Evolutionary conservation across 148 eudicot genomes (phyloP), one percentile per base, ranked within the genome.

Genomic region (Arbutus unedo): DNA sequence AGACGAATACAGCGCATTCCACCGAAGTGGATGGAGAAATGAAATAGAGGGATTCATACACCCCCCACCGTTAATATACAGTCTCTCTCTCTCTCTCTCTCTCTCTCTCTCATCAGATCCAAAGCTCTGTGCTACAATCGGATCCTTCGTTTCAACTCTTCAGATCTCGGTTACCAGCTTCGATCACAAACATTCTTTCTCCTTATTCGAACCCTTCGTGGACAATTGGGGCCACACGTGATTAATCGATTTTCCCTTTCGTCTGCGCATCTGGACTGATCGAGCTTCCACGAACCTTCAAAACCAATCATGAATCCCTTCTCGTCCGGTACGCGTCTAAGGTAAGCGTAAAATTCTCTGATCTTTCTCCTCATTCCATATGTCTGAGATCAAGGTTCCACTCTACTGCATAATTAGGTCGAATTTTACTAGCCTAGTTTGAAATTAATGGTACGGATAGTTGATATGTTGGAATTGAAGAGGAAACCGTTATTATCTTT

Each of bases 321-420:
- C 77, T 94, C 98, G 16, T 96, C 99, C 62, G 94, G 95, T 71
- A 93, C 99, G 76, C 99, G 99, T 83, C 90, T 96, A 82, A 92
- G 98, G 99, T 94, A 44, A 81, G 91, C 82, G 13, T 70, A 57
- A 67, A n/a, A 56, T 48, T 77, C 76, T 77, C 47, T 59, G 51
- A 80, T 56, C 15, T 79, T 77, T 50, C 15, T 11, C 73, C 45
- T 62, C 80, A 60, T 59, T 53, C 5, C 6, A 45, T 41, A 16
- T 38, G 11, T 83, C 66, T n/a, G 47, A 75, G 51, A 51, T 67
- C 67, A 66, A 11, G 78, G 23, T 57, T 75, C 53, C 44, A 31
- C 21, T 51, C 14, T 5, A 6, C 44, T 50, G 56, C 64, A 31
- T 47, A n/a, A 16, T 25, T 80, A 6, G 82, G 64, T 70, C 72